Conservation (phyloP, 2,329 filamentous ascomycete genomes). For the Huntiella abstrusa region DNA sequence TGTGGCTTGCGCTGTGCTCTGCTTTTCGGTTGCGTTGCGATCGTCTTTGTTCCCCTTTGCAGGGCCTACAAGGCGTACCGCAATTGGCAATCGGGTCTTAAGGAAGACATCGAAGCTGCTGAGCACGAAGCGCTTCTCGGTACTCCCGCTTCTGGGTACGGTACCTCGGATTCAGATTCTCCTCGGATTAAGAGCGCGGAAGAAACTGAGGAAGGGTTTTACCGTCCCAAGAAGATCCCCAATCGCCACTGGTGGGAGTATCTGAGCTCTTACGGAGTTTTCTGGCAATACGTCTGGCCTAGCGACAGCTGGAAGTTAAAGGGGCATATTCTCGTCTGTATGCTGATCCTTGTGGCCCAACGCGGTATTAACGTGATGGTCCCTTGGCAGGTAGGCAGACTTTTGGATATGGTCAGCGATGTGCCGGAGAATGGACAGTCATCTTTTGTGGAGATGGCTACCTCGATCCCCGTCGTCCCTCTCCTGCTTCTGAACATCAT, state of each 20-base stretch:
- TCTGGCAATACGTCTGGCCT: conserved; percentile 95
- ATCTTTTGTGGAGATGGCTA: conserved; percentile 16
- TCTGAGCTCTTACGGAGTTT: conserved; percentile 72
- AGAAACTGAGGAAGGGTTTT: conserved; percentile 50
- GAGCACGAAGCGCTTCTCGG: conserved; percentile 38
- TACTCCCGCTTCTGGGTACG: not conserved
- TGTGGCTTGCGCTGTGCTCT: not conserved
- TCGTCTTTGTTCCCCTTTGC: conserved; percentile 36
- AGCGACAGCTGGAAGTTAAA: conserved; percentile 57
- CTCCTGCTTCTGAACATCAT: conserved; percentile 27
- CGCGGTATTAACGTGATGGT: conserved; percentile 74
- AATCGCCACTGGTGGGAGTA: conserved; percentile 95
- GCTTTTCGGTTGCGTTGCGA: not conserved
- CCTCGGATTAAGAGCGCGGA: too few species aligned
- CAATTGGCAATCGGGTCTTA: not conserved
- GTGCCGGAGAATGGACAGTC: conserved; percentile 28
- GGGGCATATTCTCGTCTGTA: conserved; percentile 63
- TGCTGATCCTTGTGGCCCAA: conserved; percentile 60
- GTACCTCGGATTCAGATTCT: not conserved
- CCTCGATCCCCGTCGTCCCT: conserved; percentile 36
- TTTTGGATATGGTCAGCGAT: conserved; percentile 53
- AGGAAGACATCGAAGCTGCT: conserved; percentile 21
- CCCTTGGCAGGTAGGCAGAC: conserved; percentile 58
- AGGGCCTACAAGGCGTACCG: not conserved
- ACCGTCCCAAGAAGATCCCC: conserved; percentile 69